phyloP scores from a whole-genome alignment of 2,329 filamentous ascomycete genomes.

The Alternaria incomplexa region DNA sequence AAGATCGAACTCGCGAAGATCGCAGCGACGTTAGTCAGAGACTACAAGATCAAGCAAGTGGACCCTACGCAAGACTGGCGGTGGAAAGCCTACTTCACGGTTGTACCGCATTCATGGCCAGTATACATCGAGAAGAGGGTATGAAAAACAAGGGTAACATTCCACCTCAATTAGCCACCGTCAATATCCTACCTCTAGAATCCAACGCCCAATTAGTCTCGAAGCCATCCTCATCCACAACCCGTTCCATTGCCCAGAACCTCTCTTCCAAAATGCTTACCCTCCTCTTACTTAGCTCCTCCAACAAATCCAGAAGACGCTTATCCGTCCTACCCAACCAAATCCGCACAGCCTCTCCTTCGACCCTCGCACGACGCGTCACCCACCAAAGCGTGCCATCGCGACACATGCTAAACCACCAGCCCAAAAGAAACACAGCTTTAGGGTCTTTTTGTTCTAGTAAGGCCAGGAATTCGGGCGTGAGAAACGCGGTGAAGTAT shows the following conservation, averaged over 20 bases:
- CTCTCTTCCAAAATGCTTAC: not conserved
- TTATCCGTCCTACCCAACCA: slow-evolving; percentile 29
- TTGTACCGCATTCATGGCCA: slow-evolving; percentile 36
- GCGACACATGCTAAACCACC: slow-evolving; percentile 60
- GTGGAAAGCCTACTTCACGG: slow-evolving; percentile 43
- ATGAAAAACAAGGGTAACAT: not conserved
- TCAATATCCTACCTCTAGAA: not conserved
- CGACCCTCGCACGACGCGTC: slow-evolving; percentile 28
- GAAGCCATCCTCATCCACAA: not conserved
- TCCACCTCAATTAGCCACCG: not conserved
- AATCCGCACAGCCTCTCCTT: slow-evolving; percentile 30
- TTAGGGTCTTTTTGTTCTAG: slow-evolving; percentile 59
- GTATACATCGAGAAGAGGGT: not conserved
- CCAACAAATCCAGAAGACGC: slow-evolving; percentile 13
- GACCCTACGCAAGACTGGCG: slow-evolving; percentile 37
- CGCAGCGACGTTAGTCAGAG: slow-evolving; percentile 38
- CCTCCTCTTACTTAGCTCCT: not conserved
- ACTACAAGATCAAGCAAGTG: slow-evolving; percentile 42
- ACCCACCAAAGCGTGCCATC: slow-evolving; percentile 38
- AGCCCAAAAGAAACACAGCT: slow-evolving; percentile 62
- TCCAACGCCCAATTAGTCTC: not conserved
- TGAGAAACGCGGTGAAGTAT: slow-evolving; percentile 56
- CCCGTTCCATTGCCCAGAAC: not conserved
- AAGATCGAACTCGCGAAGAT: slow-evolving; percentile 47
- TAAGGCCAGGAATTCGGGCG: slow-evolving; percentile 53